Conservation (phyloP, 345 rosid species). For the Syzygium jambos region DNA sequence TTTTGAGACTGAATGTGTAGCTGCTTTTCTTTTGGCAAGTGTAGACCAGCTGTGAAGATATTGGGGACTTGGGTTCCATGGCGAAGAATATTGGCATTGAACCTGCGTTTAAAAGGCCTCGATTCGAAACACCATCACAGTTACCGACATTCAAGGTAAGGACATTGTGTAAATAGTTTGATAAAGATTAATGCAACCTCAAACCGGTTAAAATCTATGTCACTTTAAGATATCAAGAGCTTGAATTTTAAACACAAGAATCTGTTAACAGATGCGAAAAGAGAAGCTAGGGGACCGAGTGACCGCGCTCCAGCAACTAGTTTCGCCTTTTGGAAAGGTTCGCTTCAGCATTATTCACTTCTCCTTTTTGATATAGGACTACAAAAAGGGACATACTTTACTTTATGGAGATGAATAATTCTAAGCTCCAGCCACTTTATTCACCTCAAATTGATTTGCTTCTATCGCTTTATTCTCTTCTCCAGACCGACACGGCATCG, state of each 20-base stretch:
- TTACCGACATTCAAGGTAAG: conserved; percentile 80
- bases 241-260: neutral
- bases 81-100: conserved; percentile 37
- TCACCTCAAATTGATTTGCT: neutral
- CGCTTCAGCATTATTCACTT: neutral
- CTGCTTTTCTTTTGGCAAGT: neutral
- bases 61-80: conserved; percentile 22
- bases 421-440: neutral
- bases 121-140: conserved; percentile 62
- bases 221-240: neutral
- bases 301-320: conserved; percentile 93
- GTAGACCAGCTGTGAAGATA: conserved; percentile 24
- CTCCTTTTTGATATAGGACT: neutral
- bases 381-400: neutral
- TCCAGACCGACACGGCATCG: conserved; percentile 95
- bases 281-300: conserved; percentile 97
- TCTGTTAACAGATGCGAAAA: conserved; percentile 56
- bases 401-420: neutral
- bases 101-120: conserved; percentile 40
- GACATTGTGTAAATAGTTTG: neutral
- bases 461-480: neutral
- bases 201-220: neutral
- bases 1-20: neutral
- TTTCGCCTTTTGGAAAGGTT: conserved; percentile 98
- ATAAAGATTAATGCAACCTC: neutral